Evolutionary conservation across 345 rosid species (phyloP).

Genomic region (Citrus australasica): DNA sequence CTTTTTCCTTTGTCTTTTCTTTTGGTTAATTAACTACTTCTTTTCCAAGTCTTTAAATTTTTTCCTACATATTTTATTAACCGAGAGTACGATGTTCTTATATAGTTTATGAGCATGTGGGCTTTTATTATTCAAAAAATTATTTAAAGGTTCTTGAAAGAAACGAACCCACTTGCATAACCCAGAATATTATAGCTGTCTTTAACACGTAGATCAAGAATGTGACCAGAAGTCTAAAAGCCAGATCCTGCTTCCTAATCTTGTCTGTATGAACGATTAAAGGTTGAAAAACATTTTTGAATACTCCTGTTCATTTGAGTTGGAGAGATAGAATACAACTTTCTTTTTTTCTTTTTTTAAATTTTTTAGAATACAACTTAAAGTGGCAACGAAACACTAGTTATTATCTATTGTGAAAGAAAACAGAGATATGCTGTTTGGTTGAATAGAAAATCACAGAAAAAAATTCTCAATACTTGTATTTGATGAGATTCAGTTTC

Average conservation of each 20-base stretch:
- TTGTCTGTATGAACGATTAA: neutral
- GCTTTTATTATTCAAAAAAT: neutral
- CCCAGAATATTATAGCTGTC: neutral
- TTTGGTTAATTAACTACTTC: neutral
- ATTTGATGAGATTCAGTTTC: no score
- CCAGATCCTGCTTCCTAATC: neutral
- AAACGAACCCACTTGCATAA: conserved; percentile 4
- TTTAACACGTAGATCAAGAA: neutral
- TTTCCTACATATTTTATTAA: neutral
- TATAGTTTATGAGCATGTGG: conserved; percentile 17
- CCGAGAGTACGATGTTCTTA: conserved; percentile 6
- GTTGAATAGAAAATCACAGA: no score
- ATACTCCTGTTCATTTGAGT: neutral
- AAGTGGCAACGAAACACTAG: no score
- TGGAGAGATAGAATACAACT: no score
- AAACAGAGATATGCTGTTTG: no score
- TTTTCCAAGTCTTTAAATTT: neutral
- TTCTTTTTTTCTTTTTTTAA: no score
- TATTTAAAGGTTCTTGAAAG: neutral
- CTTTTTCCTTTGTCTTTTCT: neutral
- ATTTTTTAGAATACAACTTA: no score
- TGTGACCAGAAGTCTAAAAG: neutral
- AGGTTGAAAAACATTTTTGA: neutral
- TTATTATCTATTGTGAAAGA: no score
- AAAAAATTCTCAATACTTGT: no score